Conservation (phyloP, 2,329 filamentous ascomycete genomes). For the Fusarium luffae region DNA sequence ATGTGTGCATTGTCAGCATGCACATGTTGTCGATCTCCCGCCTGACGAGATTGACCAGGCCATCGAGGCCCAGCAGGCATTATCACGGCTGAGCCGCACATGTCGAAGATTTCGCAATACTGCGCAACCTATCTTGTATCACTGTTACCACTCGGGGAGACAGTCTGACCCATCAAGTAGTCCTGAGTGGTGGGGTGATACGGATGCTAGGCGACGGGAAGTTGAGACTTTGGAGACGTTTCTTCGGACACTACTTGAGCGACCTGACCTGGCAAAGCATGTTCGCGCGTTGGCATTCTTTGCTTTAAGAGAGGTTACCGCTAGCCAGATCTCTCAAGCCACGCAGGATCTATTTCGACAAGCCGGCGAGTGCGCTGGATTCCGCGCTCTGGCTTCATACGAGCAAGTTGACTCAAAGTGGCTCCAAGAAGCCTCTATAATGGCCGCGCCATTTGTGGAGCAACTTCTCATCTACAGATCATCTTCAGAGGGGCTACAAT, state of each 20-base stretch:
- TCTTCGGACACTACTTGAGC: slow-evolving; percentile 40
- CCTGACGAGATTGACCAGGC: slow-evolving; percentile 37
- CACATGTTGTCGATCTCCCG: slow-evolving; percentile 44
- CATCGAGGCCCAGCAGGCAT: slow-evolving; percentile 41
- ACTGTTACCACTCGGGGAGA: slow-evolving; percentile 42
- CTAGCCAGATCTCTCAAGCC: slow-evolving; percentile 19
- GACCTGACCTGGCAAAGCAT: slow-evolving; percentile 41
- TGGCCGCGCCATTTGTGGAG: slow-evolving; percentile 44
- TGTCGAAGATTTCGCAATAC: slow-evolving; percentile 38
- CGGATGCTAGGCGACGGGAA: slow-evolving; percentile 21
- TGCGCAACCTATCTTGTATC: slow-evolving; percentile 43
- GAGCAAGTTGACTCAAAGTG: slow-evolving; percentile 44
- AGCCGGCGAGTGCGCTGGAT: slow-evolving; percentile 42
- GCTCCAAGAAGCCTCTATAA: slow-evolving; percentile 46
- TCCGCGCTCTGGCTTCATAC: slow-evolving; percentile 41
- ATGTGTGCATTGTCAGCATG: slow-evolving; percentile 42
- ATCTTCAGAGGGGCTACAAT: slow-evolving; percentile 43
- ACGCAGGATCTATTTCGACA: slow-evolving; percentile 44
- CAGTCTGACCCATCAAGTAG: slow-evolving; percentile 26
- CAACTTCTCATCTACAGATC: slow-evolving; percentile 45
- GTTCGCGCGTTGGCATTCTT: slow-evolving; percentile 44
- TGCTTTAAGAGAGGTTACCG: slow-evolving; percentile 29
- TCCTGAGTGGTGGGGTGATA: slow-evolving; percentile 28
- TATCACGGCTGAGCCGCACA: slow-evolving; percentile 44
- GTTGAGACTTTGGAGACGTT: slow-evolving; percentile 39